Base-by-base conservation (phyloP, 169 alveolate species). In the Eimeria maxima region DNA sequence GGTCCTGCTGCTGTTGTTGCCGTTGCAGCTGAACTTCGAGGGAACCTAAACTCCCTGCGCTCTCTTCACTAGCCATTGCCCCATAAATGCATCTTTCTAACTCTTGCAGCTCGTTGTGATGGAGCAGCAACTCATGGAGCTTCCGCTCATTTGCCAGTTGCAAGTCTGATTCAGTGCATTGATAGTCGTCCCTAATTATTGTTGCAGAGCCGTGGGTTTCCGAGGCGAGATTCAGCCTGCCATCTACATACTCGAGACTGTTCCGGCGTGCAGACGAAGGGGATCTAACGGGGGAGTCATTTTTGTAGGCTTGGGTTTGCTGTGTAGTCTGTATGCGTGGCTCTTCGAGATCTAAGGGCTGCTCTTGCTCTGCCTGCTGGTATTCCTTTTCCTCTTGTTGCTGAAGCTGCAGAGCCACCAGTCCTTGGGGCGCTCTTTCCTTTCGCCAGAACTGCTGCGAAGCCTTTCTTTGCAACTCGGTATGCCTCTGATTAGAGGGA, bases 1-100 rank as follows among this genome's bases (percentile, higher is more conserved):
- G 92, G n/a, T 84, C 78, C 78, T 84, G 92, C 33, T 55, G 57
- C 55, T 47, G 92, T 29, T 55, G 57, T 55, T 80, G 90, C 69
- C 29, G 81, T 22, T 44, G 84, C 84, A 3, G 81, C 6, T 29
- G 81, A 38, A 2, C 45, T 5, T 44, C 71, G 53, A 55, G 4
- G 71, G 60, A 33, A 33, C 90, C 71, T 24, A 45, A 55, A 13
- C 55, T 29, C 29, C 53, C 16, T 55, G 57, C 76, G 29, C 29
- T 38, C 16, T 45, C 47, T 55, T 84, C 92, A 84, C 5, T 69
- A 8, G 73, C 47, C 55, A 45, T 6, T 38, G 47, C 71, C 22
- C 10, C 71, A 80, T 80, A 80, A 47, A 53, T 80, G 24, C 29
- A 55, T 55, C 38, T 22, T 47, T 84, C 78, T 20, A 84, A 8